Base-by-base conservation (phyloP, 768 basidiomycete genomes). In the Galerina marginata region DNA sequence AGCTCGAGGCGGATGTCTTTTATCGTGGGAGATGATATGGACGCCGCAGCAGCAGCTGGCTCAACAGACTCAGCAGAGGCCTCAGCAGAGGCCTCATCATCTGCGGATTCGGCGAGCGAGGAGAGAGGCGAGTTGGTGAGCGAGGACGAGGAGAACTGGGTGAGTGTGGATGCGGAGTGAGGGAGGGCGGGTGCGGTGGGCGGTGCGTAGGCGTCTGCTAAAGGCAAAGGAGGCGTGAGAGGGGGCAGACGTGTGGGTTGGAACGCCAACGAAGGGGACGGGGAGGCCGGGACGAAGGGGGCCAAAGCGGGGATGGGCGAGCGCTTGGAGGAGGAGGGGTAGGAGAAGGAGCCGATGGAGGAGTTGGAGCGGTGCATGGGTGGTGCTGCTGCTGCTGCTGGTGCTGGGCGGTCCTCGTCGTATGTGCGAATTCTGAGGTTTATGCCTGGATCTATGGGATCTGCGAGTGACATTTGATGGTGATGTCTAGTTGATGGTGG, bases 381-480 rank as follows among this genome's bases (percentile, higher is more conserved):
- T 37, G 37, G 59, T 12, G n/a, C n/a, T n/a, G n/a, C n/a, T 5
- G 59, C 20, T 26, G 58, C 3, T 20, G 44, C 23, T 9, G 64
- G 38, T 10, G n/a, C n/a, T n/a, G 50, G 38, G 23, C 48, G 42
- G 40, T 52, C 46, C 40, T 53, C 38, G 12, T 56, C 46, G 6
- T 40, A 40, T 6, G 50, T 54, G 11, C 53, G 38, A 36, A 15
- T n/a, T 6, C 55, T 26, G 39, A 3, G 10, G 39, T 56, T 33
- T 33, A 65, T 58, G 11, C 64, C 56, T n/a, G 74, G 74, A 56
- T 75, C 74, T 23, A 75, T 72, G 9, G 71, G 73, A 52, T 75
- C 73, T 2, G 71, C 71, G n/a, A 72, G 37, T 37, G 72, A 69
- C 16, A 59, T 11, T 9, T 65, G 59, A 58, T 44, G 49, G 37